A percentile compares a stretch with the other conserved stretches of the same genome.
These are phyloP conservation scores for Coemansia sp. DNA, from an alignment of 192 early-diverging fungal species.

Conservation along the genomic window DNA sequence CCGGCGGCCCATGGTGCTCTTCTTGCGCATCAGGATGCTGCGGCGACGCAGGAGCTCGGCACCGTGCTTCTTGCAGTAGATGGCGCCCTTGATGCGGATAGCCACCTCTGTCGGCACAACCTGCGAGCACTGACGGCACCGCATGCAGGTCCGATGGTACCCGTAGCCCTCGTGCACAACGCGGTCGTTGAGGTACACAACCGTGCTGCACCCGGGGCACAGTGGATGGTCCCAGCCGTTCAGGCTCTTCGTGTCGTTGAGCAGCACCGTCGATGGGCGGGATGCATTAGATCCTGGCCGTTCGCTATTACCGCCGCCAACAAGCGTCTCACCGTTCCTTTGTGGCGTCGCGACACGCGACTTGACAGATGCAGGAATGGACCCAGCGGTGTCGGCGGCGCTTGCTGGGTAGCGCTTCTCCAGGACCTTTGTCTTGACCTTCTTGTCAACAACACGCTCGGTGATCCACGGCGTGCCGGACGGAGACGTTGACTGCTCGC, in stretches of 20 bases:
- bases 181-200: constrained; percentile 54
- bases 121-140: constrained; percentile 53
- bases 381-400: constrained; percentile 9
- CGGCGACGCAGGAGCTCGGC: constrained; percentile 52
- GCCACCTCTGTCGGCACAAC: constrained; percentile 33
- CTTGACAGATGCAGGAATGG: constrained; percentile 13
- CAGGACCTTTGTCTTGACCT: constrained; percentile 53
- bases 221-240: constrained; percentile 57
- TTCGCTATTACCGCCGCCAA: constrained; percentile 36
- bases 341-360: neutral
- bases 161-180: constrained; percentile 54
- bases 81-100: constrained; percentile 51
- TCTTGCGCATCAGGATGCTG: constrained; percentile 59
- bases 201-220: constrained; percentile 46
- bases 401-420: constrained; percentile 55
- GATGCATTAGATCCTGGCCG: constrained; percentile 38
- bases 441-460: constrained; percentile 54
- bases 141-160: constrained; percentile 58
- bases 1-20: constrained; percentile 55
- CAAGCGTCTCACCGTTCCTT: constrained; percentile 18
- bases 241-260: constrained; percentile 47
- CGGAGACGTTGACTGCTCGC: constrained; percentile 51
- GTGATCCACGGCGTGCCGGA: constrained; percentile 53
- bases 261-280: constrained; percentile 44
- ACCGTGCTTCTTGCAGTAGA: constrained; percentile 58